Base-by-base conservation (phyloP, 345 rosid species). In the Salix viminalis region DNA sequence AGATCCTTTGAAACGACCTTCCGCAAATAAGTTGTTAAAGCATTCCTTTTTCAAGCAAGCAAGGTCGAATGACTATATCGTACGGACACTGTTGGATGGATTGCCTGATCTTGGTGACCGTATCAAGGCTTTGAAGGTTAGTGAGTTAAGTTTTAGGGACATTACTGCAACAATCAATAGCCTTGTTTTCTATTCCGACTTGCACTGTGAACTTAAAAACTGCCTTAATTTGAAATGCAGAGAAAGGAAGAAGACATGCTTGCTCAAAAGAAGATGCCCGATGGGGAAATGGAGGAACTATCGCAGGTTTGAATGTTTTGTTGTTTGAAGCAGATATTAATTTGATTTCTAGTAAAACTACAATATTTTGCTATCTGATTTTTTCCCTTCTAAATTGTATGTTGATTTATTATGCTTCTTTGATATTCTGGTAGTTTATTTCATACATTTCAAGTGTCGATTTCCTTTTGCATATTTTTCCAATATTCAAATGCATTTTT, bases 11-110 rank as follows among this genome's bases (percentile, higher is more conserved):
- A 96, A 96, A 87, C 88, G 98, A 77, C 99, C 98, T 56, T 88
- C 99, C 42, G 92, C 97, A 28, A 89, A 84, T 78, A 96, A 92
- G 78, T 84, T 96, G 80, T 70, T 90, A 60, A 96, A 87, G 86
- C 98, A 96, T 85, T 85, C 97, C n/a, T 96, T 96, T 87, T 96
- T 96, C 84, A 96, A 84, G 89, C 99, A 96, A 90, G 98, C 96
- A 0, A 86, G 96, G 84, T 93, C 99, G 71, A 96, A 83, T 77
- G 99, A 93, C 64, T 90, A 96, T 85, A 85, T 93, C 71, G 75
- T 84, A 75, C 86, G 97, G 12, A 89, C 87, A 62, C 87, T 96
- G 84, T 81, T 96, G 69, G 99, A 96, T 46, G 99, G 98, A 21
- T 81, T 96, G 83, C 99, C 99, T 44, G 91, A 84, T 76, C 95